Evolutionary conservation across 108 stramenopile genomes (phyloP), one percentile per base, ranked within the genome.

Genomic region (Nitzschia putrida): DNA sequence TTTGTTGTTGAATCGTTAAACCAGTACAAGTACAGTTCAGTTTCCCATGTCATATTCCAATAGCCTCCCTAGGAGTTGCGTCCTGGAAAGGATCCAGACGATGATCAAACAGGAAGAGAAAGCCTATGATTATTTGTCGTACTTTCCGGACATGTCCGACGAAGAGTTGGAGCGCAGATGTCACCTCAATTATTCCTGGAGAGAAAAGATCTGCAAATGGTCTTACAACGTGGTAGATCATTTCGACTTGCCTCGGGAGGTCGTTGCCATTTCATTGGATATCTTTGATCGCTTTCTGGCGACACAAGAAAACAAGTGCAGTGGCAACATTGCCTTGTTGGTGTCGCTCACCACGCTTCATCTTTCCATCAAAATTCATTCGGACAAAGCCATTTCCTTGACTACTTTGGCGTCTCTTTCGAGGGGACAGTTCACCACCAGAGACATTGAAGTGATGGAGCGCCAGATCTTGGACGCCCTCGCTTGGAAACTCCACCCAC

Each of bases 131-230:
- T 68, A 68, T 20, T 43, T 50, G 20, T 68, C 67, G 18, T 68
- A 56, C 55, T 68, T 68, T 38, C 67, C 67, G 11, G 20, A 56
- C 40, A 38, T 52, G 12, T 34, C 51, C 0, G 23, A 23, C 39
- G 54, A 55, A 5, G 67, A 68, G 21, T 18, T 68, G 37, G 67
- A 68, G n/a, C 54, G 22, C 8, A 53, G 56, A 24, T 14, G 24
- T 56, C 67, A 56, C 21, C 55, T 68, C 8, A 68, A 83, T 34
- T 69, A 68, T 7, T 59, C 69, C 7, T 91, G 90, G 90, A 55
- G 90, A 21, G 90, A 88, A 64, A 91, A 91, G 80, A 88, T 91
- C 18, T 86, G 84, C 70, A 85, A 88, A 25, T 91, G 90, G 88
- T 78, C 78, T 13, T 92, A 86, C 79, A 89, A 85, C 61, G 91